Conservation (phyloP, 139 green algal genomes). For the Pleodorina starrii region DNA sequence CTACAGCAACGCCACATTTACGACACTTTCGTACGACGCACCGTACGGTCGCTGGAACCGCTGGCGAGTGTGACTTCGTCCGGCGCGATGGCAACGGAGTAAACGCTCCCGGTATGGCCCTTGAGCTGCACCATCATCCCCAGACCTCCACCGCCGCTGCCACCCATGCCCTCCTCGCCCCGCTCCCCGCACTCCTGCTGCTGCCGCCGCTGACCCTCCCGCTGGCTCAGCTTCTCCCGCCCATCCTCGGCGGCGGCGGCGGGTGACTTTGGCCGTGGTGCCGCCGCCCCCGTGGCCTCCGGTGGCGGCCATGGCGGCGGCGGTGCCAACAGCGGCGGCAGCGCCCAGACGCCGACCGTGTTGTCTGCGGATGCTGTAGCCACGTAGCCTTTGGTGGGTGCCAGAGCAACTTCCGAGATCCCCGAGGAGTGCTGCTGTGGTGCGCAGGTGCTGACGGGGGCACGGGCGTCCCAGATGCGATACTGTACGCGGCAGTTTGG, state of each 20-base stretch:
- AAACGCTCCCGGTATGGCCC: background rate
- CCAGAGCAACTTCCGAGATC: slow-evolving; percentile 1
- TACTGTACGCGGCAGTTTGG: too few relatives aligned
- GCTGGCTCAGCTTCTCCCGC: background rate
- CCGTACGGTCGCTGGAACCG: slow-evolving; percentile 12
- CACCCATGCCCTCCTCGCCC: too few relatives aligned
- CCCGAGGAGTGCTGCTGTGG: background rate
- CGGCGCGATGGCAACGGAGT: background rate
- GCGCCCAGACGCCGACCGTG: slow-evolving; percentile 19
- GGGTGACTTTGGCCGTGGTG: background rate
- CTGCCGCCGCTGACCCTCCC: too few relatives aligned
- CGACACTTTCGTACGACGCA: too few relatives aligned
- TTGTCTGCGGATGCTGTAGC: slow-evolving; percentile 17
- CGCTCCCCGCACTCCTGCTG: too few relatives aligned
- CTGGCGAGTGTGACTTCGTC: slow-evolving; percentile 12
- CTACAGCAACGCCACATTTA: too few relatives aligned
- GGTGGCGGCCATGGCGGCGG: background rate
- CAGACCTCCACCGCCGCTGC: background rate
- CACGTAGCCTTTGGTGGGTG: slow-evolving; percentile 19
- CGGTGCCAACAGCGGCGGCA: background rate
- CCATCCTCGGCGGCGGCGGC: background rate
- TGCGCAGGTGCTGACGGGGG: too few relatives aligned
- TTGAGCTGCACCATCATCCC: background rate
- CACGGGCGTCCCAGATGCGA: background rate
- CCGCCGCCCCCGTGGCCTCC: background rate